Evolutionary conservation across 1,284 basidiomycete species (phyloP), one percentile per base, ranked within the genome.

Genomic region (Sporisorium scitamineum): DNA sequence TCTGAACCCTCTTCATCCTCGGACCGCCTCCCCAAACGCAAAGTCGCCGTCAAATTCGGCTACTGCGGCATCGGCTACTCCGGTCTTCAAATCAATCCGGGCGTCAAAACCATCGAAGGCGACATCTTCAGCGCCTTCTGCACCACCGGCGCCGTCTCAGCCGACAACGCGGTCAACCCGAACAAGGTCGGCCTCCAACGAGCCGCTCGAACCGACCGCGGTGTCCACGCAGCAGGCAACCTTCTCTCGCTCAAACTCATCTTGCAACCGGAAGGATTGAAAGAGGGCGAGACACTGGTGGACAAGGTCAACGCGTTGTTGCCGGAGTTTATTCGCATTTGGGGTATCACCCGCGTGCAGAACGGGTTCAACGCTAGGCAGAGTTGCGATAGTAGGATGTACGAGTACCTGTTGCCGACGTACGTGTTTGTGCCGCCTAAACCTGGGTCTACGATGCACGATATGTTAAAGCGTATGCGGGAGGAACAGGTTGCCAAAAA

Each of bases 191-290:
- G 89, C 53, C 89, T 99, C 14, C 91, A 91, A 48, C 90, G 97
- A 41, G 94, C 96, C 2, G 97, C 97, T 7, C 89, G 97, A 2
- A 99, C 97, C 0, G 97, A 99, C 85, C 93, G 95, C 1, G 97
- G 97, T 20, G 97, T 99, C 6, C 95, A 98, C 84, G 97, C 97
- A 6, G 95, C 95, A 8, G 94, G 95, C 13, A 99, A 99, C 84
- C 88, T 94, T 29, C 91, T 83, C 26, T 78, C 74, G 10, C 64
- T 85, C n/a, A 86, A 86, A 54, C 66, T 85, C 27, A 85, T 86
- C 51, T 60, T 86, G 10, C 70, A 84, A 58, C 85, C 97, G 6
- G 44, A 45, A 0, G 67, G 59, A 3, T 42, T 80, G 42, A 47
- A 63, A 1, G 44, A 62, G 6, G 78, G 76, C 14, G 66, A 79